Evolutionary conservation across 306 rosid genomes (phyloP).

Genomic region (Citrullus colocynthis): DNA sequence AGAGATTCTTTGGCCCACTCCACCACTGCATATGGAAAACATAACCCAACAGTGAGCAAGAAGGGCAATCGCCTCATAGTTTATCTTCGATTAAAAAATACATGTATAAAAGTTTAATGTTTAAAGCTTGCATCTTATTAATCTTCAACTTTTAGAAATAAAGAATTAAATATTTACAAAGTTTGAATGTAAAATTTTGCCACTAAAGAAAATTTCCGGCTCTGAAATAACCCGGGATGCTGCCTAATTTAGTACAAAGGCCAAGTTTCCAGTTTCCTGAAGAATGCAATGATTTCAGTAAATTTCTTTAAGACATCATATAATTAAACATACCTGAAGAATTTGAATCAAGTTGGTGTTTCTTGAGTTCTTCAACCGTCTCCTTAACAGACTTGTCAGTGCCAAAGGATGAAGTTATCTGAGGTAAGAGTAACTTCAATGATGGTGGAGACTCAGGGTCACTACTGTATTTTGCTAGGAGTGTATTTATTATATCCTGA

Average conservation of each 20-base stretch:
- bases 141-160: neutral
- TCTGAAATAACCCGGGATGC: neutral
- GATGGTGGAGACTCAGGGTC: conserved; percentile 67
- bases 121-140: too few relatives aligned
- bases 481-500: conserved; percentile 56
- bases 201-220: neutral
- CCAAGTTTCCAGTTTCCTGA: neutral
- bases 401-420: conserved; percentile 53
- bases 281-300: neutral
- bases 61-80: neutral
- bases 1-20: conserved; percentile 97
- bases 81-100: neutral
- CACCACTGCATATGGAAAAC: conserved; percentile 36
- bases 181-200: neutral
- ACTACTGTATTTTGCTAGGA: conserved; percentile 53
- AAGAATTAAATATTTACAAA: neutral
- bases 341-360: conserved; percentile 47
- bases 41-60: neutral
- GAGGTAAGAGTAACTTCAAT: conserved; percentile 60
- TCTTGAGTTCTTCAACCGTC: conserved; percentile 61
- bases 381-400: conserved; percentile 47
- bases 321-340: conserved; percentile 42
- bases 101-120: neutral
- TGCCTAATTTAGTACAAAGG: neutral
- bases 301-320: neutral